Percentiles rank a stretch among this genome's conserved stretches.
Conservation (phyloP, 202 grass and related monocot genomes). For the Carex arenaria region DNA sequence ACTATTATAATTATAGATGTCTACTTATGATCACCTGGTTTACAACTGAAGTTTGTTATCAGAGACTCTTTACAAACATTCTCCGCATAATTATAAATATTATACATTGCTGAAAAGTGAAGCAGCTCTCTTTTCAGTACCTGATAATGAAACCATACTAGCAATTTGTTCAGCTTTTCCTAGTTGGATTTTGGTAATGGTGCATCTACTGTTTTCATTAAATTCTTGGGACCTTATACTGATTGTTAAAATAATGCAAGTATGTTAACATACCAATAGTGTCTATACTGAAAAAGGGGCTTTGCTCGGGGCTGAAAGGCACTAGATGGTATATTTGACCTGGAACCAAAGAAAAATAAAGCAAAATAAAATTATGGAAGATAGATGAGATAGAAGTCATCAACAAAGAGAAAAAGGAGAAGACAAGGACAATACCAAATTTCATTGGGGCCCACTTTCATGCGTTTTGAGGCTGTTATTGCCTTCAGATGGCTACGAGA, state of each 20-base stretch:
- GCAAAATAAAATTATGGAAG: constrained; percentile 17
- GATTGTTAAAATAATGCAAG: background rate
- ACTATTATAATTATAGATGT: constrained; percentile 6
- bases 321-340: constrained; percentile 80
- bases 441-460: constrained; percentile 83
- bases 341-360: constrained; percentile 24
- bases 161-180: background rate
- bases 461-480: constrained; percentile 91
- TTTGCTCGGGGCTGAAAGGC: constrained; percentile 87
- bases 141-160: background rate
- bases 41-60: constrained; percentile 4
- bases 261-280: constrained; percentile 72
- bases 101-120: background rate
- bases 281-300: constrained; percentile 90
- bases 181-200: background rate
- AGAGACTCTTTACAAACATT: background rate
- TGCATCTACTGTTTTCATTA: background rate
- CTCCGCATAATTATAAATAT: background rate
- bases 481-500: constrained; percentile 87
- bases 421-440: constrained; percentile 66
- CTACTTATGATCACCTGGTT: background rate
- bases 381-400: background rate
- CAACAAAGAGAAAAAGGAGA: constrained; percentile 16
- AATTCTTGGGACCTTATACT: background rate
- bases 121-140: background rate